Evolutionary conservation across 2,329 filamentous ascomycete species (phyloP).

Genomic region (Ophiocordyceps camponoti-leonardi): DNA sequence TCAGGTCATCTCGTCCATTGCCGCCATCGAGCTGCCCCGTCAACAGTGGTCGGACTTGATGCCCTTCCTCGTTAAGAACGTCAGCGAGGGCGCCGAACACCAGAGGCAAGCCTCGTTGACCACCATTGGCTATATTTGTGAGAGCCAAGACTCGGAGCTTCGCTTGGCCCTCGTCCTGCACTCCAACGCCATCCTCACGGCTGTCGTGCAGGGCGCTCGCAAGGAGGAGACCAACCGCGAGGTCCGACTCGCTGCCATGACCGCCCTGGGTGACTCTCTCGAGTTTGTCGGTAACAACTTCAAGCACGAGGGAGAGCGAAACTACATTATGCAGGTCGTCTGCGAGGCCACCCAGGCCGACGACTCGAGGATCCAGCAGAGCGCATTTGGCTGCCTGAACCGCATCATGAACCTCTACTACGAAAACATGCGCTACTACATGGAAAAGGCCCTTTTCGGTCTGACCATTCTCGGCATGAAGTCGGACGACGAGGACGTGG

Average conservation of each 20-base stretch:
- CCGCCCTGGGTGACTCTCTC: conserved; percentile 84
- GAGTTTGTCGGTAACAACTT: conserved; percentile 98
- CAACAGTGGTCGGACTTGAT: conserved; percentile 91
- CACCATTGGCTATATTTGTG: conserved; percentile 97
- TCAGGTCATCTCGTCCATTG: conserved; percentile 90
- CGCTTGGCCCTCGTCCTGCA: conserved; percentile 65
- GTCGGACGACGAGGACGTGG: conserved; percentile 90
- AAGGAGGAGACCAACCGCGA: conserved; percentile 90
- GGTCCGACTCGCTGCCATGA: conserved; percentile 83
- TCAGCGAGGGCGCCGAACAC: conserved; percentile 69
- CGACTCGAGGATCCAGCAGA: conserved; percentile 83
- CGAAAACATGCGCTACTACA: conserved; percentile 99
- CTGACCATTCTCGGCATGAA: conserved; percentile 98
- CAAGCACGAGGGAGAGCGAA: conserved; percentile 95
- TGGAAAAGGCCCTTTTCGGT: conserved; percentile 98
- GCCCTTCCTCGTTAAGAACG: conserved; percentile 75
- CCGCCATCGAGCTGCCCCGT: conserved; percentile 82
- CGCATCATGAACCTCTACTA: conserved; percentile 98
- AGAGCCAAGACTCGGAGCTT: conserved; percentile 79
- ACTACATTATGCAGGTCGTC: conserved; percentile 99
- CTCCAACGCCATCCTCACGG: conserved; percentile 94
- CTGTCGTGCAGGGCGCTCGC: conserved; percentile 89
- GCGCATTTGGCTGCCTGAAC: conserved; percentile 92
- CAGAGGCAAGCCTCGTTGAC: conserved; percentile 90
- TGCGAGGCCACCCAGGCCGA: conserved; percentile 95